Percentiles rank a stretch among this genome's conserved stretches.
Conservation (phyloP, 2,329 filamentous ascomycete genomes). For the Emydomyces testavorans region DNA sequence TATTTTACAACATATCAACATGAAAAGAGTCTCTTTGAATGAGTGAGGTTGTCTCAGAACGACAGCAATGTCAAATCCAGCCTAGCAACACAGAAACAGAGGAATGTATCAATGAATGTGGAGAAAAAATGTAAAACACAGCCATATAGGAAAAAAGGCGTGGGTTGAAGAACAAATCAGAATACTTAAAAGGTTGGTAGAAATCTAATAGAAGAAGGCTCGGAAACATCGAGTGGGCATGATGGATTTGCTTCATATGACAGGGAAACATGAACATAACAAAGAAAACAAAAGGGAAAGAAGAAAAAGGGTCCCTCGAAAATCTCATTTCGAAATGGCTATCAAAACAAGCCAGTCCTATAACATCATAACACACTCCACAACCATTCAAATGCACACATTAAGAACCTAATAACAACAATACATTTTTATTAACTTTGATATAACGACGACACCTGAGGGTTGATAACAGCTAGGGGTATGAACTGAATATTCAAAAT, state of each 20-base stretch:
- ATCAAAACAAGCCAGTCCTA: not conserved
- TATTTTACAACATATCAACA: not conserved
- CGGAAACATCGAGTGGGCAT: not conserved
- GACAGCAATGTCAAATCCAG: not conserved
- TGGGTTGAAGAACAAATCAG: not conserved
- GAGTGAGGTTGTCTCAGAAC: not conserved
- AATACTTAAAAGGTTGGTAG: not conserved
- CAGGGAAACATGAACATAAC: slow-evolving; percentile 2
- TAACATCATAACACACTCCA: slow-evolving; percentile 5
- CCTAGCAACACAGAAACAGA: not conserved
- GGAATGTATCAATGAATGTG: not conserved
- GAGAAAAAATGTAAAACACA: not conserved
- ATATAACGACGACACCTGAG: not conserved
- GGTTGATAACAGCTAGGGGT: slow-evolving; percentile 3
- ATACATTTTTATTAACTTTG: slow-evolving; percentile 2
- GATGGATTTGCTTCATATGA: slow-evolving; percentile 7
- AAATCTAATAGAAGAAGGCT: not conserved
- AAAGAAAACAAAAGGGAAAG: slow-evolving; percentile 20
- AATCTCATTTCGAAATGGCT: slow-evolving; percentile 4
- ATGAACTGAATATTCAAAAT: slow-evolving; percentile 11
- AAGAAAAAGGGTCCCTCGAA: slow-evolving; percentile 8
- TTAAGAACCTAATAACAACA: slow-evolving; percentile 8
- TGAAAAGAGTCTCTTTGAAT: slow-evolving; percentile 15
- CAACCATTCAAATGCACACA: slow-evolving; percentile 11
- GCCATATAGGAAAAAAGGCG: not conserved